A percentile compares a stretch with the other conserved stretches of the same genome.
Conservation (phyloP, 2,329 filamentous ascomycete genomes). For the Pestalotiopsis sp. region DNA sequence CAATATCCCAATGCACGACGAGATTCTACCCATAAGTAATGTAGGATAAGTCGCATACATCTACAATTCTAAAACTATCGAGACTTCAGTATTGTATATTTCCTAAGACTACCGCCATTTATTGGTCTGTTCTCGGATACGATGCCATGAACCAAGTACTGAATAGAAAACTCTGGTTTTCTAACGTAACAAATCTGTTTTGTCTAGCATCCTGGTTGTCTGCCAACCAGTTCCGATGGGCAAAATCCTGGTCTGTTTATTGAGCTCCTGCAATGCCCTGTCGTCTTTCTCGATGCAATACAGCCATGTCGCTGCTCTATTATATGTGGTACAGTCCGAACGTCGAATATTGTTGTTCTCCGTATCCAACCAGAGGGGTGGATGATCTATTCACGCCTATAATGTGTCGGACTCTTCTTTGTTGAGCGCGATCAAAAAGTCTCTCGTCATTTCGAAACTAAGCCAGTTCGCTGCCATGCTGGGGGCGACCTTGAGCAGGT, state of each 20-base stretch:
- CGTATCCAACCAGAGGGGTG: slow-evolving; percentile 3
- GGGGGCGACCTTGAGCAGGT: slow-evolving; percentile 93
- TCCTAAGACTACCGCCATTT: background rate
- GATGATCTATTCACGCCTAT: background rate
- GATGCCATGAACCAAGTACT: background rate
- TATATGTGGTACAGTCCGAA: slow-evolving; percentile 9
- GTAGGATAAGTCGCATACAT: background rate
- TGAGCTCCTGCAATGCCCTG: background rate
- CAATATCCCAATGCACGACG: background rate
- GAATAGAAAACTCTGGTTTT: background rate
- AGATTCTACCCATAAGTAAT: too few species aligned
- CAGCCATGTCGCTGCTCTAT: slow-evolving; percentile 11
- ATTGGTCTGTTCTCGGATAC: slow-evolving; percentile 11
- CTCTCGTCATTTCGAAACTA: slow-evolving; percentile 91
- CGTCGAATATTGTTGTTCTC: background rate
- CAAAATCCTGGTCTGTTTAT: background rate
- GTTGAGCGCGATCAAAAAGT: slow-evolving; percentile 73
- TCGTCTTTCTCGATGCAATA: slow-evolving; percentile 6
- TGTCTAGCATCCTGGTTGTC: background rate
- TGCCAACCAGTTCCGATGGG: background rate
- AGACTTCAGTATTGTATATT: slow-evolving; percentile 6
- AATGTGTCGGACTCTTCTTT: slow-evolving; percentile 35
- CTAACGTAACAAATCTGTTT: background rate
- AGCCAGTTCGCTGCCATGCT: slow-evolving; percentile 99
- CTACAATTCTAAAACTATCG: background rate